phyloP scores from a whole-genome alignment of 306 rosid species.

The Sicyos edulis region DNA sequence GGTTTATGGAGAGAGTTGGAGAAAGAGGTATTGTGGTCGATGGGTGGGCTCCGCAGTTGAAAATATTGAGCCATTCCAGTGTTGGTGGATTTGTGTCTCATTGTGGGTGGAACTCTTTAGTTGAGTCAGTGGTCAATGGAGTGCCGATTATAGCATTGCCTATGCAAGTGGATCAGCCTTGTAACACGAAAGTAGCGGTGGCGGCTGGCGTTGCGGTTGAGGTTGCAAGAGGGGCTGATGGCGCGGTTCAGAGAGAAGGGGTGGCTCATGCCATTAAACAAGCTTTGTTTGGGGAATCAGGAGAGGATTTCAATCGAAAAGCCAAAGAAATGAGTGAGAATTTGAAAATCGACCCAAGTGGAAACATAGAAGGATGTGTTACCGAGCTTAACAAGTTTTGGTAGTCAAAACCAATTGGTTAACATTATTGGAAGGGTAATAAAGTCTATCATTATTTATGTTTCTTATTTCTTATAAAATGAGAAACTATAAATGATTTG shows the following conservation, averaged over 20 bases:
- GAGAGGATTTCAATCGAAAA: neutral
- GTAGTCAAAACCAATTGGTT: neutral
- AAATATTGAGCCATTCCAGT: constrained; percentile 16
- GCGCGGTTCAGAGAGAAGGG: neutral
- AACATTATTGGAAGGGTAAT: neutral
- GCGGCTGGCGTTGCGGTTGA: neutral
- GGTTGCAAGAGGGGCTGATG: neutral
- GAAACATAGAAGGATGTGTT: neutral
- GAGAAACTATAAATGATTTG: no score
- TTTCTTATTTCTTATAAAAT: no score
- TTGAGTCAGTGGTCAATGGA: constrained; percentile 2
- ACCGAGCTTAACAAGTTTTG: neutral
- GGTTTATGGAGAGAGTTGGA: constrained; percentile 16
- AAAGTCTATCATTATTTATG: no score
- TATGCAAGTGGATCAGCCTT: neutral
- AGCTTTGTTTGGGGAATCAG: neutral
- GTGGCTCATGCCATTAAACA: neutral
- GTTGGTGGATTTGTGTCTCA: constrained; percentile 29
- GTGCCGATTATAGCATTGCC: neutral
- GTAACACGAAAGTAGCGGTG: neutral
- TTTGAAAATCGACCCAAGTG: neutral
- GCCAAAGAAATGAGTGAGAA: neutral
- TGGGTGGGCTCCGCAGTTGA: constrained; percentile 26
- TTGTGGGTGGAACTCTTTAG: constrained; percentile 29
- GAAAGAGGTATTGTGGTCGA: constrained; percentile 18